Evolutionary conservation across 2,329 filamentous ascomycete species (phyloP), one percentile per base, ranked within the genome.

Genomic region (Trichothecium sympodiale): DNA sequence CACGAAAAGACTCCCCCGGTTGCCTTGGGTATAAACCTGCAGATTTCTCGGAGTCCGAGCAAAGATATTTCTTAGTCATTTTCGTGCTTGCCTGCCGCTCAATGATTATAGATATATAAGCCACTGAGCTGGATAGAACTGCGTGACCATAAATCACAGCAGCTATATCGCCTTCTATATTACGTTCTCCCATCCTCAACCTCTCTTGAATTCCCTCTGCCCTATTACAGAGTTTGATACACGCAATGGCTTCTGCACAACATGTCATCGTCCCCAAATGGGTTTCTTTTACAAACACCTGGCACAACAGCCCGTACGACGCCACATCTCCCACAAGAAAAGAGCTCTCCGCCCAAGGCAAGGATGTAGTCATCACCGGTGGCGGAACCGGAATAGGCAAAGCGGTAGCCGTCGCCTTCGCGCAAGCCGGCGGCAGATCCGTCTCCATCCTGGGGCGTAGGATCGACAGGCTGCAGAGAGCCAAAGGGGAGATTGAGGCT

Each of bases 351-450:
- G 53, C 50, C 2, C 45, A 41, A 3, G 56, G 54, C 3, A 51
- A 53, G 18, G 73, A 65, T 8, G 68, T 79, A 5, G 60, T 83
- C 12, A 75, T 83, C 46, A 80, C 76, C 1, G 79, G 79, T 29
- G 77, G 69, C 4, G 69, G 70, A 2, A 69, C 66, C 0, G 76
- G 78, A 9, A 72, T 83, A 17, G 78, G 78, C 2, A 70, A 72
- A 39, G 72, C 75, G 1, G 69, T 79, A 8, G 77, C 77, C 1
- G 63, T 67, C 30, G 60, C 76, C 17, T 83, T 69, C 40, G 52
- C 58, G 2, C 42, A 47, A 6, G 67, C 66, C 0, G 54, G 53
- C 0, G 58, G 60, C 2, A 33, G 44, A 3, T 51, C 49, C 1
- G 45, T 68, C 9, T 48, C 57, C 14, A 54, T 71, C 23, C 29